Evolutionary conservation across 2,329 filamentous ascomycete genomes (phyloP).

Genomic region (Pseudogymnoascus sp.): DNA sequence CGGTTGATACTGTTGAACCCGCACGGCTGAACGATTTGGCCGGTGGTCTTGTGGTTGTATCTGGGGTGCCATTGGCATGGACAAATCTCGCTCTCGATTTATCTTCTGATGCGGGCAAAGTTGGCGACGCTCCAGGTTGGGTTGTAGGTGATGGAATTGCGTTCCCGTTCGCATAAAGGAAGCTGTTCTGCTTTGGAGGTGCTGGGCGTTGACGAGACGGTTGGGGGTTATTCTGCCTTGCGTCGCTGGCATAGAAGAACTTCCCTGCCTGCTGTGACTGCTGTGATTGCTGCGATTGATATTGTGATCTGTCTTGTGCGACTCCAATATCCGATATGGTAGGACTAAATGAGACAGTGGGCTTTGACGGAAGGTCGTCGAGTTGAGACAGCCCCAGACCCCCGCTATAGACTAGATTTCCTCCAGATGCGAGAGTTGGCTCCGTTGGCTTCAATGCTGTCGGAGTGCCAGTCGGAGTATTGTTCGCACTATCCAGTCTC

Average conservation of each 20-base stretch:
- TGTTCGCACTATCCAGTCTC: slow-evolving; percentile 59
- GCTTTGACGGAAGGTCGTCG: background rate
- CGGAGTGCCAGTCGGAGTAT: slow-evolving; percentile 57
- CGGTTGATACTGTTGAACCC: slow-evolving; percentile 37
- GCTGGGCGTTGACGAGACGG: slow-evolving; percentile 34
- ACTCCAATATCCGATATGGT: slow-evolving; percentile 27
- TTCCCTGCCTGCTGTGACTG: slow-evolving; percentile 38
- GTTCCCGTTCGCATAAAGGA: slow-evolving; percentile 44
- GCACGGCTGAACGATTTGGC: slow-evolving; percentile 22
- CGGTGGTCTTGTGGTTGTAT: slow-evolving; percentile 33
- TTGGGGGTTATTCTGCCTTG: slow-evolving; percentile 35
- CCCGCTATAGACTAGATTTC: background rate
- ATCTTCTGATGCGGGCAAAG: slow-evolving; percentile 28
- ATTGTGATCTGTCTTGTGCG: background rate
- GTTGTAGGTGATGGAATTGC: slow-evolving; percentile 21
- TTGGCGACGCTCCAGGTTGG: slow-evolving; percentile 23
- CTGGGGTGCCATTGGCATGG: slow-evolving; percentile 60
- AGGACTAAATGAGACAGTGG: slow-evolving; percentile 34
- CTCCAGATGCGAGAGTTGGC: slow-evolving; percentile 2
- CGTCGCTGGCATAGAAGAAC: slow-evolving; percentile 91
- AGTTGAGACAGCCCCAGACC: slow-evolving; percentile 4
- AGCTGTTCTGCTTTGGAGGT: slow-evolving; percentile 22
- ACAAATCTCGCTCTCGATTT: slow-evolving; percentile 57
- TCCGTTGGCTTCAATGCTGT: slow-evolving; percentile 22
- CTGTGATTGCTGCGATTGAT: background rate